Evolutionary conservation across 2,329 filamentous ascomycete genomes (phyloP), one percentile per base, ranked within the genome.

Genomic region (Pseudogymnoascus sp.): DNA sequence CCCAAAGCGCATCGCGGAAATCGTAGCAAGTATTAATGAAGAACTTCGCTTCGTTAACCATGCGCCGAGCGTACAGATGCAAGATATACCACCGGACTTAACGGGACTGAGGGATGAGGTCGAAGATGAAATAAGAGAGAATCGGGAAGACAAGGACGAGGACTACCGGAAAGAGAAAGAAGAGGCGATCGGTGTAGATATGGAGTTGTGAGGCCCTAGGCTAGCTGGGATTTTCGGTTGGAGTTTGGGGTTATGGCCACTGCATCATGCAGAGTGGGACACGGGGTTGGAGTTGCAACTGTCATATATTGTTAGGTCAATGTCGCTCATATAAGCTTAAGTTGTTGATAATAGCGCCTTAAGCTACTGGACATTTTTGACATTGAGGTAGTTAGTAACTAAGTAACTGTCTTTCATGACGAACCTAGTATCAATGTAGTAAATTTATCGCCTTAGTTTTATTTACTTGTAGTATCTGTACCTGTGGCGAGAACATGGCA

Each of bases 31-130:
- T 64, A 87, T 96, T 45, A 84, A 86, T 45, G 91, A 96, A 74
- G 92, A 97, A 75, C 76, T 99, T 66, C 83, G 90, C 25, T 97
- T 96, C 72, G 86, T 97, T 60, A 82, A 90, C 70, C 84, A 86
- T 38, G 91, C 91, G 6, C 94, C 94, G 0, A 96, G 91, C 69
- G 91, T 96, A 28, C 91, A 96, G 74, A 89, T 92, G 76, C 84
- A 85, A 67, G 82, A 85, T 49, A 89, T 97, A 61, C 91, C 91
- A 8, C 88, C 90, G 0, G 90, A 93, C 70, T 80, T 94, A 5
- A 80, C 82, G 16, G 84, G 80, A 42, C 80, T 90, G 9, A 79
- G 89, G 66, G 84, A 88, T 63, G 84, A 90, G 62, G 84, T 90
- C 0, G 89, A 92, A 70, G 81, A 84, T 61, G 78, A 82, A 66